These are phyloP conservation scores for Hibiscus syriacus DNA, from an alignment of 345 rosid genomes.

Conservation along the genomic window DNA sequence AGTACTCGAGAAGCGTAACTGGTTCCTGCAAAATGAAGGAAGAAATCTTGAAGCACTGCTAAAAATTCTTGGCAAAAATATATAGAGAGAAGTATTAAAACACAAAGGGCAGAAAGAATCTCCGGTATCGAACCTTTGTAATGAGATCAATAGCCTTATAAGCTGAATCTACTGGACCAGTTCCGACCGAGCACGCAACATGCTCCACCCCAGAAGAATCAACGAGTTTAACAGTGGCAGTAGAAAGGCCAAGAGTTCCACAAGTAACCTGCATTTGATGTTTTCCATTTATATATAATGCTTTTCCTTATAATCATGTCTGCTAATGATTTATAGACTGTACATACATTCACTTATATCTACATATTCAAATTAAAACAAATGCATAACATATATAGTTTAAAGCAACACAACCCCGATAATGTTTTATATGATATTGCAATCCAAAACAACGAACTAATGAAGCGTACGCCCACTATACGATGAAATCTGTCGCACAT, in stretches of 20 bases:
- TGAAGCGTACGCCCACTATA: background rate
- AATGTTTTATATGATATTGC: background rate
- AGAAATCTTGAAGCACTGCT: too few relatives aligned
- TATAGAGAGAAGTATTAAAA: background rate
- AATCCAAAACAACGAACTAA: background rate
- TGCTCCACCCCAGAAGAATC: constrained; percentile 58
- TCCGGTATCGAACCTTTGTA: constrained; percentile 45
- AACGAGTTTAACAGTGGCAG: constrained; percentile 85
- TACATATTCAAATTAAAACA: background rate
- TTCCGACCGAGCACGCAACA: constrained; percentile 75
- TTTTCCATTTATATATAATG: background rate
- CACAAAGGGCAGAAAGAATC: background rate
- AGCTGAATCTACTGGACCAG: constrained; percentile 97
- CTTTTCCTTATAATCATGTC: background rate
- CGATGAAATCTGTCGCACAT: background rate
- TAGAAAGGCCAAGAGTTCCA: constrained; percentile 87
- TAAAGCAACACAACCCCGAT: background rate
- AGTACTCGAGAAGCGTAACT: constrained; percentile 70
- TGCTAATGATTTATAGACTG: too few relatives aligned
- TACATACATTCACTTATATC: background rate
- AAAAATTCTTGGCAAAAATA: background rate
- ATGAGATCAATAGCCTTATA: constrained; percentile 90
- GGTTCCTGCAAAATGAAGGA: constrained; percentile 57
- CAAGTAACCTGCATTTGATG: constrained; percentile 61
- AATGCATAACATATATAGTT: background rate